phyloP scores from a whole-genome alignment of 1,284 basidiomycete genomes.

The Mycosarcoma maydis region DNA sequence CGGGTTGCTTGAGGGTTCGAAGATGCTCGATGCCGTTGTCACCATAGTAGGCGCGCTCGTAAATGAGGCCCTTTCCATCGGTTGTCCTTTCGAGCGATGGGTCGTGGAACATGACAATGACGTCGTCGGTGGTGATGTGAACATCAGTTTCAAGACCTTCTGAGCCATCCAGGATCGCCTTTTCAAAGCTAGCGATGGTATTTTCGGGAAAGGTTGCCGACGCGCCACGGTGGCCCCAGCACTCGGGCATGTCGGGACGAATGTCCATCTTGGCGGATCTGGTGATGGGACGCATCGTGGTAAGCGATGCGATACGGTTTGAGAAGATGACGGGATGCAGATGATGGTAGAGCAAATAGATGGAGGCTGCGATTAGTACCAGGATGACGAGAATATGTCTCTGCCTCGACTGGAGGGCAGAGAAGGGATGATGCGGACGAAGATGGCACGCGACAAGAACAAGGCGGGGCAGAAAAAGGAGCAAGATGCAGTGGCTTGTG shows the following conservation, averaged over 20 bases:
- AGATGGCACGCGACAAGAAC: conserved; percentile 11
- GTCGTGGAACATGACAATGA: conserved; percentile 96
- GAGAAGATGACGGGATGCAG: neutral
- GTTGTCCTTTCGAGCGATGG: conserved; percentile 74
- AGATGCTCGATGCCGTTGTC: conserved; percentile 79
- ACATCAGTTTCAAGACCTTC: conserved; percentile 77
- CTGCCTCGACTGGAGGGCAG: conserved; percentile 12
- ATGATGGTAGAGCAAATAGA: conserved; percentile 28
- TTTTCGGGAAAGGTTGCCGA: conserved; percentile 66
- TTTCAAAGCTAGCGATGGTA: conserved; percentile 64
- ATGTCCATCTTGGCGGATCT: conserved; percentile 52
- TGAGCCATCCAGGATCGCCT: conserved; percentile 63
- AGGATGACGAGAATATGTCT: conserved; percentile 12
- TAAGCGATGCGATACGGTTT: conserved; percentile 1
- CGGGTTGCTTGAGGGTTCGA: conserved; percentile 81
- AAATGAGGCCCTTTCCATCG: conserved; percentile 71
- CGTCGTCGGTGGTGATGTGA: conserved; percentile 88
- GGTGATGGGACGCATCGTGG: conserved; percentile 54
- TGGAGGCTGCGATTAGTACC: conserved; percentile 33
- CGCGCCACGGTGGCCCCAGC: conserved; percentile 65
- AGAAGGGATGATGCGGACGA: neutral
- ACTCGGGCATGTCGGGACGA: conserved; percentile 54
- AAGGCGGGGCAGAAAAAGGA: neutral
- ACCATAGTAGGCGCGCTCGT: conserved; percentile 70
- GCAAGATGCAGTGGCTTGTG: neutral